phyloP scores from a whole-genome alignment of 1,284 basidiomycete species.

The Sanghuangporus baumii region DNA sequence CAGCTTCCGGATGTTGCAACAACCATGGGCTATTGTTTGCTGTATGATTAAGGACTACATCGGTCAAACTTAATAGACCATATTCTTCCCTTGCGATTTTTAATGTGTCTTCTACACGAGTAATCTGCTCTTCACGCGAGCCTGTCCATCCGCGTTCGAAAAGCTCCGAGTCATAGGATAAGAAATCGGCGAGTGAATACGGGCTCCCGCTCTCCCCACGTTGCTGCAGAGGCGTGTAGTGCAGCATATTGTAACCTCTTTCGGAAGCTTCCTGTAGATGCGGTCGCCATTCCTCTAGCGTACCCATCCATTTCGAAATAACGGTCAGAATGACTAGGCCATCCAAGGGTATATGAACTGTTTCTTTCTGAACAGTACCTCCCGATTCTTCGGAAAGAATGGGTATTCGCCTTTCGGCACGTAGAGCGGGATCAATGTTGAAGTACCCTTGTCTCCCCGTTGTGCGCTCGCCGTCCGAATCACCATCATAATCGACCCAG shows the following conservation, averaged over 20 bases:
- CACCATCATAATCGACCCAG: conserved; percentile 85
- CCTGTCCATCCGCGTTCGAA: conserved; percentile 45
- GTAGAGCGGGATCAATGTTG: conserved; percentile 89
- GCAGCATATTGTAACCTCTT: conserved; percentile 93
- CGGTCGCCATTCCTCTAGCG: conserved; percentile 66
- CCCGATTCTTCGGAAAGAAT: conserved; percentile 61
- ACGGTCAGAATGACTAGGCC: conserved; percentile 83
- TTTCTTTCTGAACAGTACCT: conserved; percentile 43
- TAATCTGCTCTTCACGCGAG: conserved; percentile 45
- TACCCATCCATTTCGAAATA: conserved; percentile 97
- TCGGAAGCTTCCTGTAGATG: conserved; percentile 79
- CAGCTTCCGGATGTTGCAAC: conserved; percentile 90
- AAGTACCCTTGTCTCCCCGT: conserved; percentile 88
- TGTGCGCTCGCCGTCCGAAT: conserved; percentile 48
- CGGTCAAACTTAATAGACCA: conserved; percentile 83
- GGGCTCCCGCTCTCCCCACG: conserved; percentile 85
- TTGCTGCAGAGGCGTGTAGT: conserved; percentile 91
- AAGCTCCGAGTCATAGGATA: conserved; percentile 71
- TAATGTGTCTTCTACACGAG: conserved; percentile 52
- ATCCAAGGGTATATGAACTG: conserved; percentile 73
- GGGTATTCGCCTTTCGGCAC: conserved; percentile 60
- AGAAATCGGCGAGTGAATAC: conserved; percentile 87
- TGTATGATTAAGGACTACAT: conserved; percentile 94
- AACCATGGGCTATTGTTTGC: conserved; percentile 91
- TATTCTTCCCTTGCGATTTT: conserved; percentile 74